These are phyloP conservation scores for Chenopodium suecicum DNA, from an alignment of 148 eudicot species.

Conservation along the genomic window DNA sequence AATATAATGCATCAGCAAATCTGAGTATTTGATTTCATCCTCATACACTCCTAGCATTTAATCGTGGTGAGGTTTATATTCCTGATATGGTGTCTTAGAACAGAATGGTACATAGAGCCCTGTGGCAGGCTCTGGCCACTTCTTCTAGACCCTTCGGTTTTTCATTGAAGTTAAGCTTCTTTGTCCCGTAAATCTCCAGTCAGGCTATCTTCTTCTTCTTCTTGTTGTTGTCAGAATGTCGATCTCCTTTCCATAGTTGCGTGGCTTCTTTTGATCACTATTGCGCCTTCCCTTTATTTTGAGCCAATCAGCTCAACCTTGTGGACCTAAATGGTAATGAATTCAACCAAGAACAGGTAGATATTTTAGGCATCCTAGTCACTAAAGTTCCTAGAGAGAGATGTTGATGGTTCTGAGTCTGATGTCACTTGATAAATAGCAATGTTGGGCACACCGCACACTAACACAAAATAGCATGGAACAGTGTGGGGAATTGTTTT, in stretches of 20 bases:
- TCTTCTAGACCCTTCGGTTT: neutral
- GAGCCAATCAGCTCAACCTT: too few species aligned
- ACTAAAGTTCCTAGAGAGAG: neutral
- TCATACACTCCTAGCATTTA: too few species aligned
- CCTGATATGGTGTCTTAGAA: neutral
- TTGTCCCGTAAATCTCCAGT: neutral
- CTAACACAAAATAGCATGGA: neutral
- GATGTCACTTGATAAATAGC: neutral
- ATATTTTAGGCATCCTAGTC: neutral
- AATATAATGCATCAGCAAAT: too few species aligned
- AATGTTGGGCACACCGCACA: neutral
- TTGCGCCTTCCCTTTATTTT: too few species aligned
- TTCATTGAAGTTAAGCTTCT: too few species aligned
- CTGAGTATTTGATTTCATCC: too few species aligned
- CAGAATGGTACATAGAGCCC: neutral
- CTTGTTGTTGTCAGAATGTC: neutral
- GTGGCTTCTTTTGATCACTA: neutral
- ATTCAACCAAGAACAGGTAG: neutral
- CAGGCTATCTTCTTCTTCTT: neutral
- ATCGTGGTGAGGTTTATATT: too few species aligned
- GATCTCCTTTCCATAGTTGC: neutral
- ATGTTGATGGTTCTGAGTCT: neutral
- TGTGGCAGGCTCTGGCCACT: neutral
- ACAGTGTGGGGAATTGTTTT: neutral
- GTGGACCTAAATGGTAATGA: too few species aligned